Percentiles rank a stretch among this genome's conserved stretches.
Conservation (phyloP, 352 stramenopile species). For the Pythium volutum region DNA sequence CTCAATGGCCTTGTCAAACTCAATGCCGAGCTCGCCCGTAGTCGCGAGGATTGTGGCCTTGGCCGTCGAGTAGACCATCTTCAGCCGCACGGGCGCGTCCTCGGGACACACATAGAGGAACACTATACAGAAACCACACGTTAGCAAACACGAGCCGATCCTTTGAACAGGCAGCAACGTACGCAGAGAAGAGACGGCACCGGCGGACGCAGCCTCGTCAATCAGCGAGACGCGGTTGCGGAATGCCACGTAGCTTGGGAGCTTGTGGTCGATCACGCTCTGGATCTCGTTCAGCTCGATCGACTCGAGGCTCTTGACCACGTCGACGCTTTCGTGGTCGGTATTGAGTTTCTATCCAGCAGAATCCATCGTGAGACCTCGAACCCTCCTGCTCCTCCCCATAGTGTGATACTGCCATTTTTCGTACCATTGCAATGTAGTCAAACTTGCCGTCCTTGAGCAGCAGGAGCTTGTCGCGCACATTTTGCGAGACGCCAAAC, state of each 20-base stretch:
- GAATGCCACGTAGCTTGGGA: conserved; percentile 77
- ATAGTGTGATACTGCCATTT: background rate
- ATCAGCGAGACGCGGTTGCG: conserved; percentile 50
- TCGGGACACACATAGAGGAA: conserved; percentile 91
- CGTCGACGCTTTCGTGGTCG: conserved; percentile 72
- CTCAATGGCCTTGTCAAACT: conserved; percentile 79
- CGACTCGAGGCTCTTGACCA: conserved; percentile 74
- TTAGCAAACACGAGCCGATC: background rate
- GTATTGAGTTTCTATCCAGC: conserved; percentile 66
- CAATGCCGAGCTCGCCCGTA: conserved; percentile 53
- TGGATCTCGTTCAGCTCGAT: conserved; percentile 69
- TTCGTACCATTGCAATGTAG: conserved; percentile 82
- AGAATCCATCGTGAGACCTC: conserved; percentile 2
- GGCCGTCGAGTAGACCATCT: conserved; percentile 91
- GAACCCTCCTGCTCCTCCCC: background rate
- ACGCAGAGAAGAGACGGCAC: conserved; percentile 23
- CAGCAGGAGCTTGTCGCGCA: conserved; percentile 73
- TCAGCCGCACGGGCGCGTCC: conserved; percentile 77
- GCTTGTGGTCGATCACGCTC: conserved; percentile 52
- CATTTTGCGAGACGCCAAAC: conserved; percentile 80
- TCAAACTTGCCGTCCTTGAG: conserved; percentile 82
- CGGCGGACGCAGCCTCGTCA: conserved; percentile 25
- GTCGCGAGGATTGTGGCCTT: conserved; percentile 84
- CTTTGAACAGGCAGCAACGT: background rate
- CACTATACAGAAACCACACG: conserved; percentile 25